phyloP scores from a whole-genome alignment of 2,329 filamentous ascomycete species.

The Scedosporium minutisporum region DNA sequence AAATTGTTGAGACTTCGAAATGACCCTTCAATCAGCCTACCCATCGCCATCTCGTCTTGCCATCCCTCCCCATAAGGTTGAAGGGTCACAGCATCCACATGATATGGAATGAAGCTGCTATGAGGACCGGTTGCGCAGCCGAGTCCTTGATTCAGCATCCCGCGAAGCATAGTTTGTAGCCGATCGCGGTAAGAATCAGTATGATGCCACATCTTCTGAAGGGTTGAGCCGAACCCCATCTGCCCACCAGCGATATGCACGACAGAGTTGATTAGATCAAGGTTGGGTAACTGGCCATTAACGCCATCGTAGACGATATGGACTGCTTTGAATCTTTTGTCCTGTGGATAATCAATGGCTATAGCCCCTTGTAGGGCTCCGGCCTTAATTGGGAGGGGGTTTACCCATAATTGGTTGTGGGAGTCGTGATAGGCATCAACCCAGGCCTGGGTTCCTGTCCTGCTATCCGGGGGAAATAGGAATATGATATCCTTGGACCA shows the following conservation, averaged over 20 bases:
- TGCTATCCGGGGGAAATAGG: slow-evolving; percentile 78
- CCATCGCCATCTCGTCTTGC: slow-evolving; percentile 97
- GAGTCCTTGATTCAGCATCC: slow-evolving; percentile 85
- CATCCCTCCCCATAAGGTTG: slow-evolving; percentile 84
- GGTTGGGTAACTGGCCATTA: slow-evolving; percentile 89
- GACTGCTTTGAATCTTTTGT: slow-evolving; percentile 74
- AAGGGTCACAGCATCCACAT: slow-evolving; percentile 90
- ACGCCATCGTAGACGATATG: slow-evolving; percentile 92
- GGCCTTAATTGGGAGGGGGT: slow-evolving; percentile 76
- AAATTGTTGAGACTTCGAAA: slow-evolving; percentile 94
- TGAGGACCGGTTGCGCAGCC: slow-evolving; percentile 86
- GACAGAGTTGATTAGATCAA: slow-evolving; percentile 92
- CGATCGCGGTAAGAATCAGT: slow-evolving; percentile 70
- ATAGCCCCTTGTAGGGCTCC: slow-evolving; percentile 87
- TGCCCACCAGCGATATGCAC: slow-evolving; percentile 80
- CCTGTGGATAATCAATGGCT: slow-evolving; percentile 85
- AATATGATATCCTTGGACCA: slow-evolving; percentile 99
- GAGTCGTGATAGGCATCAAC: slow-evolving; percentile 95
- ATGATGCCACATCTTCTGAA: slow-evolving; percentile 86
- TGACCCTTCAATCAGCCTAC: slow-evolving; percentile 77
- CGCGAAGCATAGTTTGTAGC: slow-evolving; percentile 77
- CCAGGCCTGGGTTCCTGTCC: slow-evolving; percentile 88
- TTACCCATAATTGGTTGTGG: slow-evolving; percentile 61
- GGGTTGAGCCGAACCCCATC: slow-evolving; percentile 75
- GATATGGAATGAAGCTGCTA: slow-evolving; percentile 94